Evolutionary conservation across 768 basidiomycete genomes (phyloP).

Genomic region (Boletus eberwhitei): DNA sequence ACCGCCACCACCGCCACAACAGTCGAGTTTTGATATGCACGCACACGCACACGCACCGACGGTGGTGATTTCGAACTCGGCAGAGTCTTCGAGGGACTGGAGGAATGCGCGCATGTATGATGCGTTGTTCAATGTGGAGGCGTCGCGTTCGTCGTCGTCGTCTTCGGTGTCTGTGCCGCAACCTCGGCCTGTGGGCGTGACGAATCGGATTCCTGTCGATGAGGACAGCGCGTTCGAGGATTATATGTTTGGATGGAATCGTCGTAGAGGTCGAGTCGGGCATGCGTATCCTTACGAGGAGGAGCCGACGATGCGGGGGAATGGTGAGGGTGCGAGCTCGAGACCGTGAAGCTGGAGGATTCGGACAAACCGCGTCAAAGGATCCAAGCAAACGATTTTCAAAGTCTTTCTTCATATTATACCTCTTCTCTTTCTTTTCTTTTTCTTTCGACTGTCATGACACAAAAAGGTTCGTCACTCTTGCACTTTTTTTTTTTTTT

Average conservation of each 20-base stretch:
- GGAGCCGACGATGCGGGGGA: constrained; percentile 3
- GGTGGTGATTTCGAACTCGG: constrained; percentile 7
- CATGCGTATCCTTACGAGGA: not conserved
- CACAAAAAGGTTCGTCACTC: not conserved
- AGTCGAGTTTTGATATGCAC: constrained; percentile 4
- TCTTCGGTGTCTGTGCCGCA: constrained; percentile 6
- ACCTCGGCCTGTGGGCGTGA: constrained; percentile 12
- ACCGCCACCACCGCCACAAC: not conserved
- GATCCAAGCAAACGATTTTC: not conserved
- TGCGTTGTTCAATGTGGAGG: constrained; percentile 2
- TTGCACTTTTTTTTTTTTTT: not conserved
- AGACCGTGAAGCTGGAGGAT: not conserved
- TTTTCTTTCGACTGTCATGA: not conserved
- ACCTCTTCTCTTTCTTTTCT: not conserved
- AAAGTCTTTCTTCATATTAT: not conserved
- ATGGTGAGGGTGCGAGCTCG: constrained; percentile 6
- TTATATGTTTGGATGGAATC: constrained; percentile 12
- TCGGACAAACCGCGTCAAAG: not conserved
- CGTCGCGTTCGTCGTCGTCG: constrained; percentile 16
- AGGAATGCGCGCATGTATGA: constrained; percentile 11
- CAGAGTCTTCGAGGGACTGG: constrained; percentile 16
- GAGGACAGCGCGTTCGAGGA: constrained; percentile 21
- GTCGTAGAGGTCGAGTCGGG: not conserved
- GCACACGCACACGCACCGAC: not conserved
- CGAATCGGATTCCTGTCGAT: constrained; percentile 18